A percentile compares a stretch with the other conserved stretches of the same genome.
Evolutionary conservation across 2,329 filamentous ascomycete species (phyloP).

Genomic region (Talaromyces albobiverticillius): DNA sequence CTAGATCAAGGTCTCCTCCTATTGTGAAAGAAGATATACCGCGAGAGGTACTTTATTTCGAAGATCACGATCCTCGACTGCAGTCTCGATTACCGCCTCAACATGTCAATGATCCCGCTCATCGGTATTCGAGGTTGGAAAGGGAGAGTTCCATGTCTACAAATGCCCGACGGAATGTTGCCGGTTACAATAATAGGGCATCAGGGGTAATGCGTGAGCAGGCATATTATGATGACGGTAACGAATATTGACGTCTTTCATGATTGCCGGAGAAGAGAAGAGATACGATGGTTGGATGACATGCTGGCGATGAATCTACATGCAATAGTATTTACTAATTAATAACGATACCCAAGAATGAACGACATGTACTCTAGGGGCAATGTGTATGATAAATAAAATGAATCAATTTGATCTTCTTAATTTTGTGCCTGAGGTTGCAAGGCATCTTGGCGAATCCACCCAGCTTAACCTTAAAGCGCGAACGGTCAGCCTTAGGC

Average conservation of each 20-base stretch:
- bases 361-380: background rate
- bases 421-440: background rate
- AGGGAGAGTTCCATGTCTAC: conserved; percentile 1
- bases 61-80: conserved; percentile 8
- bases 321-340: background rate
- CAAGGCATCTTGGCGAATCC: background rate
- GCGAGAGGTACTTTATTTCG: conserved; percentile 9
- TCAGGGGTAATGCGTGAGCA: background rate
- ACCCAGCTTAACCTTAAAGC: background rate
- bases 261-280: background rate
- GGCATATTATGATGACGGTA: conserved; percentile 11
- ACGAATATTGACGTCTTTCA: conserved; percentile 9
- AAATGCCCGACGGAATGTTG: background rate
- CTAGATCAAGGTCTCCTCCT: conserved; percentile 26
- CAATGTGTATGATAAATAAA: too few relatives aligned
- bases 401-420: too few relatives aligned
- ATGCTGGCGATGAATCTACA: too few relatives aligned
- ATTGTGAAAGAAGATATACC: conserved; percentile 15
- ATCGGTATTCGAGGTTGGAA: conserved; percentile 1
- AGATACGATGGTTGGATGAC: too few relatives aligned
- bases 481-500: background rate
- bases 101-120: background rate
- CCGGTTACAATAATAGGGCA: background rate
- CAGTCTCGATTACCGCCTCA: conserved; percentile 7
- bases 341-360: background rate